Base-by-base conservation (phyloP, 2,329 filamentous ascomycete genomes). In the Chrysoporthe puriensis region DNA sequence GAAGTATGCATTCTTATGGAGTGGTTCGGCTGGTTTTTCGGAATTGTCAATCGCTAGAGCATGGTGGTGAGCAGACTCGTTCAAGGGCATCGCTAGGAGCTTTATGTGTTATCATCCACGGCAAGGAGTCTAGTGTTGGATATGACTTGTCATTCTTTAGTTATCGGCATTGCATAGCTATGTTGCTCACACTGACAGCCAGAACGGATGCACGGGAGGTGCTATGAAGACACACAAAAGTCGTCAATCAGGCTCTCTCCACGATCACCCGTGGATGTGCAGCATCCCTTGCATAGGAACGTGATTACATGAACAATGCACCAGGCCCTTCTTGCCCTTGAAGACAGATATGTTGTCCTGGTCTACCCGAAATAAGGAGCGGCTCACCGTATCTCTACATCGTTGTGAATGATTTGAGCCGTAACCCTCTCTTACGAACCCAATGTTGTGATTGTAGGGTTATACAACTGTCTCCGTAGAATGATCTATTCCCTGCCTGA, bases 141-240 rank as follows among this genome's bases (percentile, higher is more conserved):
- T 26, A 44, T 66, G 13, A 54, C 57, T 26, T 26, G 64, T 64
- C 50, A 16, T 61, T 69, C 57, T 14, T 62, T 67, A 57, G 46
- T 13, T 36, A n/a, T 57, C 54, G 36, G 42, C 64, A 46, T 57
- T 61, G 60, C 46, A 66, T 61, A 43, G 48, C 57, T 62, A 40
- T 40, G 50, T 32, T 46, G 48, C 26, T 63, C n/a, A 2, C 59
- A 66, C 9, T 21, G n/a, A 48, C 6, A 40, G 26, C n/a, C 32
- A 50, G 21, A 36, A 13, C 34, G 21, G 43, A 26, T 18, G 40
- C n/a, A 40, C 34, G 1, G 32, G 34, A 40, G 14, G 54, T n/a
- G 11, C 46, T 34, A 21, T 36, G 16, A 44, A 26, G 14, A 54
- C 11, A 54, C 11, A 16, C 9, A 46, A 32, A 44, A 21, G 34